Evolutionary conservation across 352 stramenopile species (phyloP).

Genomic region (Pythium dissotocum): DNA sequence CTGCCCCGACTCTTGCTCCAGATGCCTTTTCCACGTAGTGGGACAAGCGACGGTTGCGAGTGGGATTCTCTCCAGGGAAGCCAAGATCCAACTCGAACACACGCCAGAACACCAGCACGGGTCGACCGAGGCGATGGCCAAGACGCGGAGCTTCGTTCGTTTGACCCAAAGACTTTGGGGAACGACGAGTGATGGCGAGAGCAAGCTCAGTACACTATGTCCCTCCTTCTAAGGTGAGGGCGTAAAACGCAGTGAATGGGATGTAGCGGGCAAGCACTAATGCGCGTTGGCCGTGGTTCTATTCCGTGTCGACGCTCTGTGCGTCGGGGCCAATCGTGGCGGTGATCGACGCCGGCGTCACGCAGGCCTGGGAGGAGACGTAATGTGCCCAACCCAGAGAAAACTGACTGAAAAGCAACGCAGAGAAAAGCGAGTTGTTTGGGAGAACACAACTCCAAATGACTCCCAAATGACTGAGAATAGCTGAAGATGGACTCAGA

Average conservation of each 20-base stretch:
- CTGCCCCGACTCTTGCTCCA: neutral
- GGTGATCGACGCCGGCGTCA: neutral
- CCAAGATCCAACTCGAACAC: neutral
- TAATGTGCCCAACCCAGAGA: neutral
- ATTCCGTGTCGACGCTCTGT: constrained; percentile 10
- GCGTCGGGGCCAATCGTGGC: constrained; percentile 20
- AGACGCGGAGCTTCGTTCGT: neutral
- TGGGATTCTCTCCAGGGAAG: constrained; percentile 1
- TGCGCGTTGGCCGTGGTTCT: neutral
- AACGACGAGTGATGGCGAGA: neutral
- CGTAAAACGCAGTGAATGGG: neutral
- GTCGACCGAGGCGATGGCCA: neutral
- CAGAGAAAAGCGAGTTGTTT: neutral
- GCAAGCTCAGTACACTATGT: neutral
- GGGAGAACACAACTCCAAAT: neutral
- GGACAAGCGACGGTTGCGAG: constrained; percentile 3
- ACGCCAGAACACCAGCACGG: constrained; percentile 2
- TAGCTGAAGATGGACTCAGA: neutral
- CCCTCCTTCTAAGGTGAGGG: neutral
- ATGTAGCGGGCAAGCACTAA: neutral
- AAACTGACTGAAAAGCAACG: neutral
- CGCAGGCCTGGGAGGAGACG: neutral
- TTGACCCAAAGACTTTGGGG: neutral
- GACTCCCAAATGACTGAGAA: neutral
- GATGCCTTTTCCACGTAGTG: neutral